Conservation (phyloP, 331 rosid species). For the Spiraea crenata region DNA sequence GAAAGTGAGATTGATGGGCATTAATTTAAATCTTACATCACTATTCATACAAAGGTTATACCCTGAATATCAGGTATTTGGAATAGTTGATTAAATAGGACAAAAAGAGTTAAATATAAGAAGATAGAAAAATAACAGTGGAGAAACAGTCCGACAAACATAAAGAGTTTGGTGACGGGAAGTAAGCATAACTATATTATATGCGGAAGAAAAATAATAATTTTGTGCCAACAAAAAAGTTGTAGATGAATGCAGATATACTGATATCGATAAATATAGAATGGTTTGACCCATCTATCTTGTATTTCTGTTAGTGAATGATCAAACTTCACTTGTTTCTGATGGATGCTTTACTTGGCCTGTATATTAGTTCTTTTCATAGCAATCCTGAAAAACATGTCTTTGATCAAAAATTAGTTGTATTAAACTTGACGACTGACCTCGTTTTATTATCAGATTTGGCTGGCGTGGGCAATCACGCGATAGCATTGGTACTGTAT, state of each 20-base stretch:
- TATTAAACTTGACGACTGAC: slow-evolving; percentile 23
- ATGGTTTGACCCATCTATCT: not conserved
- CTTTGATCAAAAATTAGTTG: slow-evolving; percentile 5
- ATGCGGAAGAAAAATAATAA: not conserved
- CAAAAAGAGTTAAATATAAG: not conserved
- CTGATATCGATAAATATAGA: not conserved
- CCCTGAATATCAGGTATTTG: not conserved
- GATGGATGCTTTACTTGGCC: not conserved
- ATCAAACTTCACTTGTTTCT: not conserved
- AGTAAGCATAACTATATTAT: not conserved
- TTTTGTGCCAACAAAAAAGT: not conserved
- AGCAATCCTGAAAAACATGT: not conserved
- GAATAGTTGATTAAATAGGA: not conserved
- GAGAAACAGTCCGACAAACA: not conserved
- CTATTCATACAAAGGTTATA: not conserved
- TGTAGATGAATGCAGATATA: not conserved
- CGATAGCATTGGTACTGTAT: slow-evolving; percentile 94
- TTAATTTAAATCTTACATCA: too few species aligned
- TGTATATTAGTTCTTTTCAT: not conserved
- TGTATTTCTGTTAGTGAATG: not conserved
- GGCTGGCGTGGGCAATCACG: slow-evolving; percentile 99
- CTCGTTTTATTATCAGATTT: slow-evolving; percentile 54
- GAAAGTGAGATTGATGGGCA: not conserved
- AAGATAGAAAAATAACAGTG: slow-evolving; percentile 9
- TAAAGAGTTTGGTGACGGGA: not conserved